Conservation (phyloP, 1,139 yeast species). For the Nakaseomyces kungkrabaensis region DNA sequence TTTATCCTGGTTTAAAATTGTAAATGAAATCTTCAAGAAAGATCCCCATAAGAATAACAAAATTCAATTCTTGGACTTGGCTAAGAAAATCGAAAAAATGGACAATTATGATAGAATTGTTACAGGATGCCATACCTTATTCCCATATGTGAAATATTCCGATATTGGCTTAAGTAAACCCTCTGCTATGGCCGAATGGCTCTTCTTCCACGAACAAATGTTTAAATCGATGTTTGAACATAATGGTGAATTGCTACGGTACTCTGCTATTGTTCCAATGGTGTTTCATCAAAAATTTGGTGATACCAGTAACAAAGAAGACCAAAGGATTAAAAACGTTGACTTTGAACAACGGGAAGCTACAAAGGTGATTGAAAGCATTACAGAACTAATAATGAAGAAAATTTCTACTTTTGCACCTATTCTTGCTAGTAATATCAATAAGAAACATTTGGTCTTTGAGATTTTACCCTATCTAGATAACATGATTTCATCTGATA, state of each 20-base stretch:
- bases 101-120: slow-evolving; percentile 54
- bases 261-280: slow-evolving; percentile 48
- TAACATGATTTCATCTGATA: slow-evolving; percentile 38
- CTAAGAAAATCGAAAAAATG: slow-evolving; percentile 39
- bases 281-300: slow-evolving; percentile 60
- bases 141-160: slow-evolving; percentile 45
- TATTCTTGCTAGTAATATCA: slow-evolving; percentile 10
- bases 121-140: slow-evolving; percentile 63
- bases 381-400: slow-evolving; percentile 10
- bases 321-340: slow-evolving; percentile 14
- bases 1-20: slow-evolving; percentile 49
- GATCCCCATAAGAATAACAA: slow-evolving; percentile 37
- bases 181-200: slow-evolving; percentile 63
- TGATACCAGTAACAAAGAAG: slow-evolving; percentile 39
- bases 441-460: slow-evolving; percentile 14
- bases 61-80: slow-evolving; percentile 39
- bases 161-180: slow-evolving; percentile 65
- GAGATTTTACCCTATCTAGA: slow-evolving; percentile 42
- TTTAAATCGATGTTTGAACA: slow-evolving; percentile 36
- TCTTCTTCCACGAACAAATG: slow-evolving; percentile 53
- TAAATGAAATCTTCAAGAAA: slow-evolving; percentile 45
- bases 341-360: slow-evolving; percentile 22
- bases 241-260: slow-evolving; percentile 44
- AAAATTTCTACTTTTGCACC: slow-evolving; percentile 12
- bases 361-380: slow-evolving; percentile 11